phyloP scores from a whole-genome alignment of 2,329 filamentous ascomycete genomes.

The Fusarium bulbicola region DNA sequence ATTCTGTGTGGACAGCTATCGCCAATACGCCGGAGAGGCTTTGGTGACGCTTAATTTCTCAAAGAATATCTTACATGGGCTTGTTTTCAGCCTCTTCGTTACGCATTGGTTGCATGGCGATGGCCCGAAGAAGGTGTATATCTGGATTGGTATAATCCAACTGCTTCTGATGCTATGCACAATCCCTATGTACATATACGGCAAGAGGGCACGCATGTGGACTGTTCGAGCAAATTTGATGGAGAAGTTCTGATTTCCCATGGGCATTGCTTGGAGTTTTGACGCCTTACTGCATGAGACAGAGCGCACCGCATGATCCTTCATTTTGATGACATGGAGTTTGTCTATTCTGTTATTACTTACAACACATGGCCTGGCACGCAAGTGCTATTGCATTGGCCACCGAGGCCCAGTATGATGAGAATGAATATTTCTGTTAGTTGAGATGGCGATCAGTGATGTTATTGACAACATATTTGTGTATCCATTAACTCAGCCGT shows the following conservation, averaged over 20 bases:
- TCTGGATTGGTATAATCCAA: slow-evolving; percentile 88
- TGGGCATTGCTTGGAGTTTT: slow-evolving; percentile 18
- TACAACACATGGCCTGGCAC: slow-evolving; percentile 6
- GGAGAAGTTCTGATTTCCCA: slow-evolving; percentile 68
- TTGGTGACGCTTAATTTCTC: slow-evolving; percentile 93
- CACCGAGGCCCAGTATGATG: not conserved
- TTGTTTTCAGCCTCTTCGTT: slow-evolving; percentile 90
- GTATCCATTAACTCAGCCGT: not conserved
- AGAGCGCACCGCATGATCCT: not conserved
- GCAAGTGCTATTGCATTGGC: not conserved
- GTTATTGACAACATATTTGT: not conserved
- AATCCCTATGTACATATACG: slow-evolving; percentile 93
- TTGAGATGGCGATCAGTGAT: not conserved
- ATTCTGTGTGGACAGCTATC: slow-evolving; percentile 92
- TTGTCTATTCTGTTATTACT: not conserved
- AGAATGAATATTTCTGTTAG: not conserved
- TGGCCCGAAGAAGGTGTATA: slow-evolving; percentile 80
- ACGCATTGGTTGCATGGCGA: slow-evolving; percentile 81
- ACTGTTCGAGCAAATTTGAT: slow-evolving; percentile 86
- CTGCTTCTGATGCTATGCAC: slow-evolving; percentile 76
- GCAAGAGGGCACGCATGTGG: slow-evolving; percentile 93
- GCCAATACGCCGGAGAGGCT: slow-evolving; percentile 92
- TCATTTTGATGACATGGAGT: not conserved
- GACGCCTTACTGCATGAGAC: not conserved
- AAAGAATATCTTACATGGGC: slow-evolving; percentile 92